Evolutionary conservation across 1,284 basidiomycete genomes (phyloP), one percentile per base, ranked within the genome.

Genomic region (Heterobasidion parviporum): DNA sequence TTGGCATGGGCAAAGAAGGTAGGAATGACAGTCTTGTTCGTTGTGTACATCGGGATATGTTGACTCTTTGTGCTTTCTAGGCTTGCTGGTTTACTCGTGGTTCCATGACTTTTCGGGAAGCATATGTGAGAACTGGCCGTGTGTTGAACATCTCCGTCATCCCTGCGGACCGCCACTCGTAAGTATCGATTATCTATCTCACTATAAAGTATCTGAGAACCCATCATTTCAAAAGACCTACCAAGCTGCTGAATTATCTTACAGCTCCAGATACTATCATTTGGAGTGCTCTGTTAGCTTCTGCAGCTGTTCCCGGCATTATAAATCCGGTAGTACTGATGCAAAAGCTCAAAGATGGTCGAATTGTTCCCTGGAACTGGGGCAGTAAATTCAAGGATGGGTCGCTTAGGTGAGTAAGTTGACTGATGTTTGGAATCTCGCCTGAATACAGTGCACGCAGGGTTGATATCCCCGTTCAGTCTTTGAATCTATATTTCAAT

Each of bases 91-190:
- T 98, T 70, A 98, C 94, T 6, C 80, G 86, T 60, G 97, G 97
- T 4, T 94, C 90, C 1, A 83, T 93, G 80, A 99, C 96, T 0
- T 99, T 99, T 74, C 83, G 85, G 55, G 97, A 99, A 68, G 96
- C 96, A 0, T 98, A 96, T 66, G 75, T 93, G 66, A 80, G 89
- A 61, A 99, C 97, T 0, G 96, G 97, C 26, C 81, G 92, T 57
- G 92, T 94, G 41, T 76, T 99, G 38, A 99, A 98, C 68, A 86
- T 99, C 48, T 95, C 92, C 14, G 97, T 99, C 46, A 90, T 98
- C 49, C 95, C 94, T 6, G 87, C 91, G 34, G 94, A 96, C 67
- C 82, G 89, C n/a, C 92, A 98, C 71, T 92, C 90, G 86, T 92
- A 64, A 70, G 85, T 74, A 35, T 44, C 15, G 41, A 26, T 26